Evolutionary conservation across 2,329 filamentous ascomycete species (phyloP), one percentile per base, ranked within the genome.

Genomic region (Lachnellula arida): DNA sequence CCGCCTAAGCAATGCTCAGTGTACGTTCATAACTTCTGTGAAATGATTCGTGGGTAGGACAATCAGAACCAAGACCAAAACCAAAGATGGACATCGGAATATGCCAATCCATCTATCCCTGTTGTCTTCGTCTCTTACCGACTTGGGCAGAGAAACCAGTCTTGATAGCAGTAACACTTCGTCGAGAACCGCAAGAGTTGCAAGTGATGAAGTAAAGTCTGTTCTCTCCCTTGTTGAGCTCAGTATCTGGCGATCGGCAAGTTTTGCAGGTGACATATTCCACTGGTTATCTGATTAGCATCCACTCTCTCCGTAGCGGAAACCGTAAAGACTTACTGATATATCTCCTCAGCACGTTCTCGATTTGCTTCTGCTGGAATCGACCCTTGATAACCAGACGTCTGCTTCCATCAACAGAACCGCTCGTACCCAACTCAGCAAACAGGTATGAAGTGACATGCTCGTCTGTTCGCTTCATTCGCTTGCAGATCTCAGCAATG

Each of bases 251-350:
- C 28, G 89, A 92, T 72, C 92, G 85, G 81, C 94, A 99, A 42
- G 94, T 99, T 79, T 97, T 97, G 87, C 94, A 99, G 51, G 93
- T 97, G 61, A 99, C 93, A 72, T 97, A 97, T 79, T 97, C 93
- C 75, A 95, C 68, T 70, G 17, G 8, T 23, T 46, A 25, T 25
- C n/a, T 19, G 35, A 52, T 70, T 64, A 70, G 65, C 46, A 58
- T 56, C 7, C 25, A 25, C 37, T 23, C 7, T 9, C 6, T 49
- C 15, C 37, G 25, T 4, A 11, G 8, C n/a, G 32, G 50, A 54
- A 79, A 81, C 3, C 4, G 14, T 35, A 23, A 17, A 48, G 53
- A 81, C 85, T 74, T 78, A 91, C 88, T 89, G 72, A 96, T 97
- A 75, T 96, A 96, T 80, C 93, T 89, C 77, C 93, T 83, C 72